Percentiles rank a stretch among this genome's conserved stretches.
phyloP scores from a whole-genome alignment of 345 rosid genomes.

The Camelina sativa region DNA sequence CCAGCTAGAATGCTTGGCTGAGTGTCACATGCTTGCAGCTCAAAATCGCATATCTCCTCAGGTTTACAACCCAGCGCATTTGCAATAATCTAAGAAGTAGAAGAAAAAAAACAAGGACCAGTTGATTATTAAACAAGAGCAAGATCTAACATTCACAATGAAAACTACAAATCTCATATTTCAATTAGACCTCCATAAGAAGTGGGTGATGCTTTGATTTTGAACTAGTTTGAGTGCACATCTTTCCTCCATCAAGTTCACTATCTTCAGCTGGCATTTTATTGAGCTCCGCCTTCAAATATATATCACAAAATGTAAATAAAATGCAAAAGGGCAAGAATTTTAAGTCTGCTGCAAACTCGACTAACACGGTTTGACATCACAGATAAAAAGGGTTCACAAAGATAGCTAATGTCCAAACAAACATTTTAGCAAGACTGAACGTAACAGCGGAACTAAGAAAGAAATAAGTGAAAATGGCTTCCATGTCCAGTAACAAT shows the following conservation, averaged over 20 bases:
- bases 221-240: slow-evolving; percentile 32
- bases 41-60: slow-evolving; percentile 86
- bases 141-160: neutral
- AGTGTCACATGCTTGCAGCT: slow-evolving; percentile 96
- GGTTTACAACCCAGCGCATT: slow-evolving; percentile 63
- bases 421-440: slow-evolving; percentile 1
- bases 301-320: slow-evolving; percentile 18
- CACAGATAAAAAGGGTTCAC: slow-evolving; percentile 10
- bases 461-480: no score
- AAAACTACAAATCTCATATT: slow-evolving; percentile 17
- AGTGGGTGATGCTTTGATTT: slow-evolving; percentile 71
- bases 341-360: neutral
- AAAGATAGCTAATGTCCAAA: neutral
- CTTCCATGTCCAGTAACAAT: no score
- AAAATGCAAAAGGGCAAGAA: neutral
- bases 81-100: slow-evolving; percentile 62
- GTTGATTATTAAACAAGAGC: slow-evolving; percentile 16
- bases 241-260: slow-evolving; percentile 44
- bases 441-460: neutral
- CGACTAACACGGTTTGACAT: neutral
- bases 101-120: slow-evolving; percentile 23
- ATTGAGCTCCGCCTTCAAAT: slow-evolving; percentile 74
- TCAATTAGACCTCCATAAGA: slow-evolving; percentile 65
- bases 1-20: slow-evolving; percentile 89
- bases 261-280: slow-evolving; percentile 51